These are phyloP conservation scores for Penicillium nucicola DNA, from an alignment of 495 filamentous ascomycete species.

Conservation along the genomic window DNA sequence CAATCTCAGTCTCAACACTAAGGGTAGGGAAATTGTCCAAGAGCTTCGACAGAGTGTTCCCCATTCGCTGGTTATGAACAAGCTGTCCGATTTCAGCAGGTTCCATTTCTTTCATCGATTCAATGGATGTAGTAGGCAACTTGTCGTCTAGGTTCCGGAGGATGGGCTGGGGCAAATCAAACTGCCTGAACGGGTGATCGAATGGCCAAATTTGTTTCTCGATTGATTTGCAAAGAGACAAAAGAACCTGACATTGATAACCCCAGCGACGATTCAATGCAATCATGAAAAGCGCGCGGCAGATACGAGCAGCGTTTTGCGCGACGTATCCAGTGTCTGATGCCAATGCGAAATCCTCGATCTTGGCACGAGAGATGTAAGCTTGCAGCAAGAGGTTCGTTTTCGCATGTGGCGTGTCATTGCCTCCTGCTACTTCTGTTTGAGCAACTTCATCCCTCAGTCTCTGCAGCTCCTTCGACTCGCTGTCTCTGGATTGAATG, in stretches of 20 bases:
- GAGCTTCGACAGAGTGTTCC: conserved; percentile 72
- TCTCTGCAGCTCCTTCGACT: conserved; percentile 71
- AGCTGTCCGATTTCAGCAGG: conserved; percentile 83
- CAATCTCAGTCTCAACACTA: conserved; percentile 87
- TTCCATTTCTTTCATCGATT: conserved; percentile 88
- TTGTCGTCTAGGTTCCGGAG: conserved; percentile 79
- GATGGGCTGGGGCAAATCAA: conserved; percentile 81
- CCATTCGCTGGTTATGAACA: conserved; percentile 87
- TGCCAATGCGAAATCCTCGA: conserved; percentile 88
- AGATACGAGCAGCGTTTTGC: conserved; percentile 92
- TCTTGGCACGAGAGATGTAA: conserved; percentile 82
- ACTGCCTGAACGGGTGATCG: conserved; percentile 93
- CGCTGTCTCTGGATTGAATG: conserved; percentile 84
- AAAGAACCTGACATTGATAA: conserved; percentile 82
- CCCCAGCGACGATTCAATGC: conserved; percentile 93
- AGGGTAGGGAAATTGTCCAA: conserved; percentile 91
- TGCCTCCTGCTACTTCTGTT: conserved; percentile 70
- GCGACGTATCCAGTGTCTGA: conserved; percentile 94
- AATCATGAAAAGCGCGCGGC: conserved; percentile 94
- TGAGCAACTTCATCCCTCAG: conserved; percentile 63
- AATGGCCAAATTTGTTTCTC: conserved; percentile 93
- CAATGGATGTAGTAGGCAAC: conserved; percentile 66
- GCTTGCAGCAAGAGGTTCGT: conserved; percentile 94
- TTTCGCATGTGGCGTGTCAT: conserved; percentile 79
- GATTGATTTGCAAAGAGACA: conserved; percentile 92